Percentiles rank a stretch among this genome's conserved stretches.
phyloP scores from a whole-genome alignment of 2,329 filamentous ascomycete genomes.

The Neofusicoccum sp. region DNA sequence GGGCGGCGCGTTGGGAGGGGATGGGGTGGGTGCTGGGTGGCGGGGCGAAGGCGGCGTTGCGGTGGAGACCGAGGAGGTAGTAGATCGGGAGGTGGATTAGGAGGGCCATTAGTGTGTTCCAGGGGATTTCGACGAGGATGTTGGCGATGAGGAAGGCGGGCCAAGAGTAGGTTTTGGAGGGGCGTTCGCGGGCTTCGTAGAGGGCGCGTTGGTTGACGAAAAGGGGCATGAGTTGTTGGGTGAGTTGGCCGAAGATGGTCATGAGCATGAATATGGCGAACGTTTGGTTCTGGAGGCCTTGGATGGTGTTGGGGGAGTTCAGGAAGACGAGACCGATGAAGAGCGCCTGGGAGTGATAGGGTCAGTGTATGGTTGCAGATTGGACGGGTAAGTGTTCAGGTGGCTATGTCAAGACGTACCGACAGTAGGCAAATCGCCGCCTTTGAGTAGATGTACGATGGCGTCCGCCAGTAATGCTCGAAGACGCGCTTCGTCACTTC shows the following conservation, averaged over 20 bases:
- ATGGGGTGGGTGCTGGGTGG: slow-evolving; percentile 71
- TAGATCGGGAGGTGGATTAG: slow-evolving; percentile 83
- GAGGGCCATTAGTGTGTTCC: slow-evolving; percentile 76
- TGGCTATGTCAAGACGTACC: slow-evolving; percentile 4
- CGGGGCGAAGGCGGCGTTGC: slow-evolving; percentile 58
- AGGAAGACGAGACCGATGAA: slow-evolving; percentile 86
- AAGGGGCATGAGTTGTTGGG: slow-evolving; percentile 82
- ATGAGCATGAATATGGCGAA: slow-evolving; percentile 82
- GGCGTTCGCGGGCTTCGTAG: slow-evolving; percentile 83
- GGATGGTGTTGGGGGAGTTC: slow-evolving; percentile 69
- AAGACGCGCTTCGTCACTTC: slow-evolving; percentile 24
- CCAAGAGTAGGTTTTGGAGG: slow-evolving; percentile 84
- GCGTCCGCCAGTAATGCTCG: slow-evolving; percentile 28
- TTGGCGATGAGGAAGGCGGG: slow-evolving; percentile 82
- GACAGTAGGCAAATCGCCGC: slow-evolving; percentile 19
- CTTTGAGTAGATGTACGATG: slow-evolving; percentile 29
- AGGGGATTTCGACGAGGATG: slow-evolving; percentile 83
- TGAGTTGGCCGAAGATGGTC: slow-evolving; percentile 78
- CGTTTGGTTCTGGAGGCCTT: slow-evolving; percentile 84
- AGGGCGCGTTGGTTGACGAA: slow-evolving; percentile 80
- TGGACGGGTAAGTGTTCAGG: slow-evolving; percentile 21
- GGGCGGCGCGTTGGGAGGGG: slow-evolving; percentile 72
- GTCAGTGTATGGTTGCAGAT: slow-evolving; percentile 18
- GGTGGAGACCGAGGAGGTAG: slow-evolving; percentile 78
- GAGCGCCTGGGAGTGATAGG: slow-evolving; percentile 48